Percentiles rank a stretch among this genome's conserved stretches.
Evolutionary conservation across 2,329 filamentous ascomycete species (phyloP).

Genomic region (Ceratocystis lukuohia): DNA sequence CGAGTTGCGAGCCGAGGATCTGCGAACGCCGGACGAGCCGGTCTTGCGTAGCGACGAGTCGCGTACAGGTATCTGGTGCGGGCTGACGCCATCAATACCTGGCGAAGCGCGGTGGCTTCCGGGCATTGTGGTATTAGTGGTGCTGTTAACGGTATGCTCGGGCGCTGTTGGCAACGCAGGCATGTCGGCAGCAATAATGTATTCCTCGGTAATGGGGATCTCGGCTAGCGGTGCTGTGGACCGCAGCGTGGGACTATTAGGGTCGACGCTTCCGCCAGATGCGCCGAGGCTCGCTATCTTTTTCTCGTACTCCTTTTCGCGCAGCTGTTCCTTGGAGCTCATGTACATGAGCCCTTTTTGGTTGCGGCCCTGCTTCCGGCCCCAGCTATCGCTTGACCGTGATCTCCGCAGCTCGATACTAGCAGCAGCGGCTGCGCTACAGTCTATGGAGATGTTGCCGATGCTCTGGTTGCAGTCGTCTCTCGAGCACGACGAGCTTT

Average conservation of each 20-base stretch:
- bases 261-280: constrained; percentile 29
- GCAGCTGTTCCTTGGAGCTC: constrained; percentile 55
- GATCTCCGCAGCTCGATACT: constrained; percentile 38
- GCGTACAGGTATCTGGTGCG: constrained; percentile 47
- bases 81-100: constrained; percentile 26
- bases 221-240: constrained; percentile 30
- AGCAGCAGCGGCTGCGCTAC: constrained; percentile 30
- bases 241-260: constrained; percentile 28
- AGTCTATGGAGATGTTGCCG: constrained; percentile 51
- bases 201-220: constrained; percentile 44
- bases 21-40: constrained; percentile 36
- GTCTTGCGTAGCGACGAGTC: constrained; percentile 55
- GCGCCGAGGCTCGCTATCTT: constrained; percentile 38
- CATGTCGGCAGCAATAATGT: constrained; percentile 25
- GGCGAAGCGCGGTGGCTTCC: constrained; percentile 22
- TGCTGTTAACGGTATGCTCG: neutral
- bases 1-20: constrained; percentile 38
- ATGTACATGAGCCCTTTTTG: constrained; percentile 56
- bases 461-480: constrained; percentile 50
- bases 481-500: constrained; percentile 40
- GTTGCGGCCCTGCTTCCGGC: constrained; percentile 39
- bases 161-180: neutral
- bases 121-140: no score
- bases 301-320: constrained; percentile 48
- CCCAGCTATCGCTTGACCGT: constrained; percentile 49